Evolutionary conservation across 2,329 filamentous ascomycete species (phyloP), one percentile per base, ranked within the genome.

Genomic region (Alternaria hordeiaustralica): DNA sequence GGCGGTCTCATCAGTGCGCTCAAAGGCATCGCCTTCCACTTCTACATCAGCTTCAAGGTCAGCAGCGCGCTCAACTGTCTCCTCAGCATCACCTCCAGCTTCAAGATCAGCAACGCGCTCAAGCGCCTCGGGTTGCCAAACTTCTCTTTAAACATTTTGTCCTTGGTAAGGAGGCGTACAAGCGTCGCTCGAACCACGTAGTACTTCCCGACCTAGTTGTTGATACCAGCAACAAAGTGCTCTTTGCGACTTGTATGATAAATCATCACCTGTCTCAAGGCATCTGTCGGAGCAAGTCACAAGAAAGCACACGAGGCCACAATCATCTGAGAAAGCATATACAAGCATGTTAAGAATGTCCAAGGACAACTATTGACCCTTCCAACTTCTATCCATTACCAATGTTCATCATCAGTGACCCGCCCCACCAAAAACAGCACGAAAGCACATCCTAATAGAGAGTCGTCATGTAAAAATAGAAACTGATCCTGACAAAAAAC

Each of bases 351-450:
- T 61, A 53, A 53, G n/a, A 47, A 61, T 43, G 33, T 54, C 41
- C 46, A 3, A 60, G 54, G 51, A 57, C 53, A 36, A 23, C 45
- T 55, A 51, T 26, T 21, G 20, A 23, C 18, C 26, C 20, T 28
- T 20, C 54, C n/a, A 10, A 26, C 57, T 55, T 62, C 66, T 60
- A 45, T 45, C 58, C 55, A 69, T 65, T 67, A 67, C 53, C 58
- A 61, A 53, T 60, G 53, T 49, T 50, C 33, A 47, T 50, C 11
- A 20, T 54, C 21, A 44, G 21, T 33, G 18, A 21, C 50, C 13
- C 49, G 28, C 15, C 20, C 33, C 26, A 55, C 33, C 11, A 45
- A 60, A 43, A 54, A 21, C 47, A 56, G 60, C 45, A 56, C 36
- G 20, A 30, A 26, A 46, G 46, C 36, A 36, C 50, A 55, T 36